Conservation (phyloP, 2,329 filamentous ascomycete genomes). For the Penicillium sp. region DNA sequence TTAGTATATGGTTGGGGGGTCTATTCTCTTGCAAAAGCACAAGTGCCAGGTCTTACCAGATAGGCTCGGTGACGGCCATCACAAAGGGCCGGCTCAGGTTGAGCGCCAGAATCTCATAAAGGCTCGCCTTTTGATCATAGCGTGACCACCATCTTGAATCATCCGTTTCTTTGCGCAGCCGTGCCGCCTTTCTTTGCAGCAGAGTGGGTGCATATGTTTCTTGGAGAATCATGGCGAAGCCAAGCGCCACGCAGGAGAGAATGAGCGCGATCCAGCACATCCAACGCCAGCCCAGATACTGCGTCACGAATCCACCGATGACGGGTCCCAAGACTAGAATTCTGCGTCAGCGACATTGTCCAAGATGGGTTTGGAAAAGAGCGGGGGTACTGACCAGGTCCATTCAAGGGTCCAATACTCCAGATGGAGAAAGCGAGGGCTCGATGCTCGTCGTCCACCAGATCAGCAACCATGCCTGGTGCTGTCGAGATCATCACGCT, state of each 20-base stretch:
- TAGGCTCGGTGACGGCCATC: conserved; percentile 74
- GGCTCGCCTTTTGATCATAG: conserved; percentile 66
- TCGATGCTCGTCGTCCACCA: conserved; percentile 72
- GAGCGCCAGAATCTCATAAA: conserved; percentile 62
- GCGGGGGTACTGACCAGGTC: conserved; percentile 41
- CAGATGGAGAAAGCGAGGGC: conserved; percentile 80
- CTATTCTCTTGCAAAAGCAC: background rate
- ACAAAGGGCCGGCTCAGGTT: conserved; percentile 74
- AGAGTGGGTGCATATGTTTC: conserved; percentile 74
- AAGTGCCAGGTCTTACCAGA: conserved; percentile 54
- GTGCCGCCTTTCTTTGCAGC: conserved; percentile 59
- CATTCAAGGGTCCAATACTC: conserved; percentile 79
- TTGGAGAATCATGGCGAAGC: conserved; percentile 54
- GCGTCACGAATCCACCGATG: conserved; percentile 72
- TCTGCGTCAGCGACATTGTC: conserved; percentile 1
- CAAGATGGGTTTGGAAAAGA: background rate
- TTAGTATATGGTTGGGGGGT: background rate
- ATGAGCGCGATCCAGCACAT: conserved; percentile 77
- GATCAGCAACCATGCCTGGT: conserved; percentile 76
- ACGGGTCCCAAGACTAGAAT: conserved; percentile 53
- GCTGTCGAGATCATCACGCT: conserved; percentile 77
- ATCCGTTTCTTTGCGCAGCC: conserved; percentile 59
- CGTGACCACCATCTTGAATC: conserved; percentile 71
- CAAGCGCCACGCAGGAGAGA: conserved; percentile 56
- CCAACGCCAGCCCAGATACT: conserved; percentile 76